These are phyloP conservation scores for Crataegus laevigata DNA, from an alignment of 306 rosid genomes.

Conservation along the genomic window DNA sequence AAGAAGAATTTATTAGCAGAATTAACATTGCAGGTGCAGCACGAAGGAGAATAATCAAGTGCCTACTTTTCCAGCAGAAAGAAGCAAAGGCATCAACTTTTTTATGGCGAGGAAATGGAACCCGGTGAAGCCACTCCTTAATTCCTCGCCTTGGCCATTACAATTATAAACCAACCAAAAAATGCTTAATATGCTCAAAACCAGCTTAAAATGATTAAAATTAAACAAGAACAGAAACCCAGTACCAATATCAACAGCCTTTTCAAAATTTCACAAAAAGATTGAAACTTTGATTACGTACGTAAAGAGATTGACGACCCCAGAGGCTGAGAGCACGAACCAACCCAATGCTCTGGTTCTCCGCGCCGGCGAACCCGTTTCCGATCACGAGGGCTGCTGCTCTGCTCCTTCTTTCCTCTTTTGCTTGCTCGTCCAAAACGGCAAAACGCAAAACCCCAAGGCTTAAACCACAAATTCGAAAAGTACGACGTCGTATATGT, in stretches of 20 bases:
- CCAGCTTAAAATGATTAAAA: neutral
- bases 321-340: constrained; percentile 82
- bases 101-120: constrained; percentile 70
- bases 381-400: constrained; percentile 57
- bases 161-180: neutral
- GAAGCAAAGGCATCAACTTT: constrained; percentile 12
- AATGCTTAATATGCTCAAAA: neutral
- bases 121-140: constrained; percentile 75
- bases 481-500: neutral
- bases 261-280: neutral
- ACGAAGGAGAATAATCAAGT: neutral
- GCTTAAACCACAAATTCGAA: neutral
- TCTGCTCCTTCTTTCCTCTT: neutral
- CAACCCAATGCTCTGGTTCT: constrained; percentile 79
- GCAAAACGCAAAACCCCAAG: neutral
- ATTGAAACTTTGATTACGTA: constrained; percentile 25
- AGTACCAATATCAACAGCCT: neutral
- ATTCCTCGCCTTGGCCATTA: constrained; percentile 64
- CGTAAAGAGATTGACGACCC: constrained; percentile 44
- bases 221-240: neutral
- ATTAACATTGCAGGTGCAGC: neutral
- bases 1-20: neutral
- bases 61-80: constrained; percentile 35
- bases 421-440: neutral
- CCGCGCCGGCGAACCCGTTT: constrained; percentile 85